Evolutionary conservation across 169 alveolate species (phyloP).

Genomic region (Plasmodium cynomolgi): DNA sequence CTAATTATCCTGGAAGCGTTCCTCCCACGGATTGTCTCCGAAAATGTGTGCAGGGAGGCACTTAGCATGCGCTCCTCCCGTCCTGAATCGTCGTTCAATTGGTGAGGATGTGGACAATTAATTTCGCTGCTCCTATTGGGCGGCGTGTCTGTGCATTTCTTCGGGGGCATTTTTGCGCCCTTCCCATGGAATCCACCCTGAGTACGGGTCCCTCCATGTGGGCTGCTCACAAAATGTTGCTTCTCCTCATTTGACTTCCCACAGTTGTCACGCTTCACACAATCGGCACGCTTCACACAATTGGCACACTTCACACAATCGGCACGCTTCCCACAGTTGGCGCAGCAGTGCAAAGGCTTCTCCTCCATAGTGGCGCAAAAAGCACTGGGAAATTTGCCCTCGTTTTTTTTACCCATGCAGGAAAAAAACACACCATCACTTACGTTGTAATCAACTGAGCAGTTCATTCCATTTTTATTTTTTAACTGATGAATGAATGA

Average conservation of each 20-base stretch:
- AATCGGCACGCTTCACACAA: too few species aligned
- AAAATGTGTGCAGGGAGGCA: background rate
- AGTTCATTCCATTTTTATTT: background rate
- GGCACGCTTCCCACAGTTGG: too few species aligned
- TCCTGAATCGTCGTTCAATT: background rate
- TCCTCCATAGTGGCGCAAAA: background rate
- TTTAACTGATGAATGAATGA: background rate
- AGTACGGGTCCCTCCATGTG: background rate
- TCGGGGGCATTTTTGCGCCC: background rate
- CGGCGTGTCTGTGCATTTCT: background rate
- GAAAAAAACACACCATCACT: background rate
- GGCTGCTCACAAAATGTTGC: background rate
- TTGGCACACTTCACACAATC: too few species aligned
- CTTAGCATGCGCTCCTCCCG: background rate
- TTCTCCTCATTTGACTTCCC: background rate
- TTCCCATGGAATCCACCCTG: background rate
- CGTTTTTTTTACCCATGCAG: background rate
- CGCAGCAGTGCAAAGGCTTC: background rate
- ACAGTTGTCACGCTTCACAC: background rate
- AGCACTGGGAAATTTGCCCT: background rate
- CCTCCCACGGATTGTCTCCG: background rate
- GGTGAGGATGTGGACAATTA: background rate
- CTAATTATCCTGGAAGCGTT: background rate
- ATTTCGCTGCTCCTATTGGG: background rate
- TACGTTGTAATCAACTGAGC: background rate